Evolutionary conservation across 768 basidiomycete species (phyloP), one percentile per base, ranked within the genome.

Genomic region (Mycena alexandri): DNA sequence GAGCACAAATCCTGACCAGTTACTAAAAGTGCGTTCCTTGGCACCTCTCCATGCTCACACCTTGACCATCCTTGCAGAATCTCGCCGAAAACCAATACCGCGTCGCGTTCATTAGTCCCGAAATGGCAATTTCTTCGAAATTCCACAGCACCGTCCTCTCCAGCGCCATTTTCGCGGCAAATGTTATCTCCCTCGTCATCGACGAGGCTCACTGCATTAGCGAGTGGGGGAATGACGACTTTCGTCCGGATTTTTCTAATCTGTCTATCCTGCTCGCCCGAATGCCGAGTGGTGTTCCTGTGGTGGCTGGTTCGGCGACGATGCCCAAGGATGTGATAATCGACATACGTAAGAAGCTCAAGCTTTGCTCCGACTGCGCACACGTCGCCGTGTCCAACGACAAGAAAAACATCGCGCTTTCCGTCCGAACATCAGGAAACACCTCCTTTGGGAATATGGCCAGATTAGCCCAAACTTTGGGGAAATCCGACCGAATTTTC

Each of bases 141-240:
- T 67, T 67, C 25, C 53, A 54, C 17, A 16, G n/a, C 12, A 46
- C 41, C 8, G 63, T 69, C 21, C 64, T 65, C 19, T 43, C 36
- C 44, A 52, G 22, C 24, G 36, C 6, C 9, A 21, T 29, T 34
- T 69, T 55, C 52, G 13, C 21, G 10, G 11, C 41, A 2, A 60
- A 52, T 24, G 19, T 65, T 36, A 61, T 61, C 14, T 56, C 47
- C 13, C 38, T 74, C 1, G 52, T 71, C 2, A 54, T 75, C 1
- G 71, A 75, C 44, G 69, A 75, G 29, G 67, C 47, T 1, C 75
- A 75, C 43, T 74, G 74, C 22, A 51, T 75, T 8, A 68, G 43
- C 3, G 42, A 68, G 13, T 75, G 75, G 72, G 74, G 72, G 2
- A 58, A 43, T 9, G 62, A 64, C 16, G 53, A 61, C 9, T 68